Evolutionary conservation across 441 rosid species (phyloP), one percentile per base, ranked within the genome.

Genomic region (Dalechampia spathulata): DNA sequence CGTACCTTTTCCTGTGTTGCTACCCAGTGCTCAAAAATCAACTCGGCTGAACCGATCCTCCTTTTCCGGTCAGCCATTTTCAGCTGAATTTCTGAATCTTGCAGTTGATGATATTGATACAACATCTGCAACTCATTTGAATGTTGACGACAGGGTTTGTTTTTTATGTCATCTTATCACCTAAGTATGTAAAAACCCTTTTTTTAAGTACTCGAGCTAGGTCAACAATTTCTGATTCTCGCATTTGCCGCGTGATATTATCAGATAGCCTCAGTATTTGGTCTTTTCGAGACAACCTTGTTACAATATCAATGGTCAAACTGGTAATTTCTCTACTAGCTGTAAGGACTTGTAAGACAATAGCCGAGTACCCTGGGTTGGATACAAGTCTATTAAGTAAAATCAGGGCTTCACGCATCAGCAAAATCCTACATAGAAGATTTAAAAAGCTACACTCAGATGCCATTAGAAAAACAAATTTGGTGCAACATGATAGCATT

Each of bases 331-430:
- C 89, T 68, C 97, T 74, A 72, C 77, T 81, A 49, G 70, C 78
- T 19, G 95, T 87, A 57, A 93, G 59, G 26, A 60, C 72, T 61
- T 72, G 75, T 68, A 93, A 70, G 7, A 78, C 71, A 0, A 75
- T 71, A 30, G 80, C 70, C 34, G 93, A 84, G 67, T 77, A 78
- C 26, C 64, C 66, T 1, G 85, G 75, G 54, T 76, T 80, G 39
- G 97, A 87, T 26, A 80, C 90, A 2, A 85, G 89, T 54, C 99
- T 73, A 61, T 90, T 83, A 14, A 90, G 91, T 68, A 87, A 59
- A 68, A 90, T 93, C 66, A 87, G 41, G 52, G 74, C 76, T 75
- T 93, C 99, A 59, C 96, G 78, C 57, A 87, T 73, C 75, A 87
- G 66, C 58, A 73, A 61, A 4, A 78, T 77, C 89, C 96, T 93